phyloP scores from a whole-genome alignment of 805 yeast genomes.

The Spathaspora arborariae region DNA sequence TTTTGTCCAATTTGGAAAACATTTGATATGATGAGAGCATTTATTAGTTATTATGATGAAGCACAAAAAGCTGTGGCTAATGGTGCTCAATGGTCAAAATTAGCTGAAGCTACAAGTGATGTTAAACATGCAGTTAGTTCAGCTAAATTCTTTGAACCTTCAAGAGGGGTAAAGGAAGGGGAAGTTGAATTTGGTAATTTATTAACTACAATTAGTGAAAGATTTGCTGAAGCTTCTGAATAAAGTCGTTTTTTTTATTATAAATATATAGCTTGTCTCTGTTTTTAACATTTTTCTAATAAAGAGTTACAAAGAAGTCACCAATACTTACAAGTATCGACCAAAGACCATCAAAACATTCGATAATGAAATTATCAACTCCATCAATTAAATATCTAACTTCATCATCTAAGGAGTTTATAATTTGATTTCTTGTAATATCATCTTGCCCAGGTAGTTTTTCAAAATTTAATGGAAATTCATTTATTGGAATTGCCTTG shows the following conservation, averaged over 20 bases:
- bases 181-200: constrained; percentile 74
- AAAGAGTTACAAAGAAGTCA: constrained; percentile 1
- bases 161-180: constrained; percentile 79
- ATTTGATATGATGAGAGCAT: constrained; percentile 94
- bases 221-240: constrained; percentile 94
- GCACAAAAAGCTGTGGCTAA: constrained; percentile 95
- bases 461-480: constrained; percentile 16
- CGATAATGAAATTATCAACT: constrained; percentile 15
- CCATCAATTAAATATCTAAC: constrained; percentile 16
- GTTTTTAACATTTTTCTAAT: neutral
- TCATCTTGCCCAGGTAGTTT: constrained; percentile 5
- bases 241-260: constrained; percentile 27
- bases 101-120: constrained; percentile 84
- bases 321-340: constrained; percentile 3
- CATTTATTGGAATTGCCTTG: constrained; percentile 19
- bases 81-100: constrained; percentile 93
- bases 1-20: constrained; percentile 99
- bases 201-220: constrained; percentile 72
- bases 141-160: constrained; percentile 94
- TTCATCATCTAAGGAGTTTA: constrained; percentile 13
- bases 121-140: constrained; percentile 92
- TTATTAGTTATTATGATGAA: constrained; percentile 88
- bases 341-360: constrained; percentile 14
- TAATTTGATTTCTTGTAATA: constrained; percentile 3
- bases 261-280: neutral